phyloP scores from a whole-genome alignment of 2,329 filamentous ascomycete species.

The Aspergillus caelatus region DNA sequence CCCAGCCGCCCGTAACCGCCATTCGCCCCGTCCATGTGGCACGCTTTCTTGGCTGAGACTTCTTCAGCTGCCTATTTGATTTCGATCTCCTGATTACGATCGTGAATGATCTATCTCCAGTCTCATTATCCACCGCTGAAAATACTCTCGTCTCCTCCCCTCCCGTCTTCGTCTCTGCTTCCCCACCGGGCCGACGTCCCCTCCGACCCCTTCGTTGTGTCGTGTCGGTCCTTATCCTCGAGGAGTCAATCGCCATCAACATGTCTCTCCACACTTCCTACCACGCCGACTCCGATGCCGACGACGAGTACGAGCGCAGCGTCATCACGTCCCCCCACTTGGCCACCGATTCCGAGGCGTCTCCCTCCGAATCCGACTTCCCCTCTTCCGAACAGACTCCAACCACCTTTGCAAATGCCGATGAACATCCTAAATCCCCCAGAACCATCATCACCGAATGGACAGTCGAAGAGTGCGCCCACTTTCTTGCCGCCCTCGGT shows the following conservation, averaged over 20 bases:
- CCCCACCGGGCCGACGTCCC: slow-evolving; percentile 1
- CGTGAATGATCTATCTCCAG: slow-evolving; percentile 10
- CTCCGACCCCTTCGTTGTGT: slow-evolving; percentile 14
- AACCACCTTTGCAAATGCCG: slow-evolving; percentile 59
- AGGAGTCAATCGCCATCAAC: slow-evolving; percentile 31
- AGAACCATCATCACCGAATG: slow-evolving; percentile 62
- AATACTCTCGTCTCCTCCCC: not conserved
- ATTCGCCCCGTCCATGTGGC: slow-evolving; percentile 23
- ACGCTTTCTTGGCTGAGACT: slow-evolving; percentile 14
- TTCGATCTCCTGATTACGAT: not conserved
- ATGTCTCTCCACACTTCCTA: slow-evolving; percentile 54
- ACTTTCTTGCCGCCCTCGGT: slow-evolving; percentile 80
- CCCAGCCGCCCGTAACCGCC: slow-evolving; percentile 16
- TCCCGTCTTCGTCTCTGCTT: slow-evolving; percentile 6
- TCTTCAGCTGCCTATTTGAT: slow-evolving; percentile 8
- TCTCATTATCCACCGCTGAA: not conserved
- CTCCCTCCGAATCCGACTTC: slow-evolving; percentile 60
- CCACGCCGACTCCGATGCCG: slow-evolving; percentile 66
- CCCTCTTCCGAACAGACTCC: slow-evolving; percentile 65
- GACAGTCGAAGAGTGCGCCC: slow-evolving; percentile 82
- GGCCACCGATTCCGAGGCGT: slow-evolving; percentile 59
- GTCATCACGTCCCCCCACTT: slow-evolving; percentile 60
- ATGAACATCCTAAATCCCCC: slow-evolving; percentile 56
- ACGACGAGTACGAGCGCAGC: slow-evolving; percentile 67
- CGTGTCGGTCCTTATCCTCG: slow-evolving; percentile 12